A percentile compares a stretch with the other conserved stretches of the same genome.
These are phyloP conservation scores for Mycothermus thermophilus DNA, from an alignment of 495 filamentous ascomycete species.

Conservation along the genomic window DNA sequence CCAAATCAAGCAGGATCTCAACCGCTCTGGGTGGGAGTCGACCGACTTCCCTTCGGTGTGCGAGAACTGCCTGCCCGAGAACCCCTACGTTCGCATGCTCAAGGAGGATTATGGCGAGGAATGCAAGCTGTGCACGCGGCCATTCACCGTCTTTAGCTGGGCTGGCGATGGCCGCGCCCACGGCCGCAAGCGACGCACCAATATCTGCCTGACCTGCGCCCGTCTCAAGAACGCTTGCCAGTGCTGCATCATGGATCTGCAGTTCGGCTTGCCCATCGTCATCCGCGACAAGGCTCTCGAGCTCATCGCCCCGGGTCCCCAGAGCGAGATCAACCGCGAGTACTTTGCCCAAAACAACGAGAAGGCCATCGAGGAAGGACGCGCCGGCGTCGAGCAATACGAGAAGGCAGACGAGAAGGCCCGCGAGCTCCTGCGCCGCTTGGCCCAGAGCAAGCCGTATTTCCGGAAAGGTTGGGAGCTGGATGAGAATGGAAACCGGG, in stretches of 20 bases:
- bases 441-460: slow-evolving; percentile 88
- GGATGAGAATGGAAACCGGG: slow-evolving; percentile 39
- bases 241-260: slow-evolving; percentile 95
- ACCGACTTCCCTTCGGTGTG: slow-evolving; percentile 65
- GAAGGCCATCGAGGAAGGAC: slow-evolving; percentile 81
- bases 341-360: slow-evolving; percentile 97
- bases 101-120: slow-evolving; percentile 85
- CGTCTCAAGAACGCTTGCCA: slow-evolving; percentile 96
- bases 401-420: slow-evolving; percentile 97
- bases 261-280: slow-evolving; percentile 83
- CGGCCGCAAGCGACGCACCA: slow-evolving; percentile 75
- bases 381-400: slow-evolving; percentile 65
- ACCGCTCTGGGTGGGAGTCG: slow-evolving; percentile 89
- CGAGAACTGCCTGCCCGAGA: slow-evolving; percentile 76
- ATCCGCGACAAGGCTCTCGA: slow-evolving; percentile 95
- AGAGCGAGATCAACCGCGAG: slow-evolving; percentile 84
- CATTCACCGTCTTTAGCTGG: slow-evolving; percentile 94
- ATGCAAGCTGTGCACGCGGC: slow-evolving; percentile 81
- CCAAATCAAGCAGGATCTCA: slow-evolving; percentile 89
- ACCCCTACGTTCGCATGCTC: slow-evolving; percentile 96
- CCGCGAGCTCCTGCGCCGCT: slow-evolving; percentile 64
- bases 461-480: slow-evolving; percentile 68
- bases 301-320: slow-evolving; percentile 85
- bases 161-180: slow-evolving; percentile 64
- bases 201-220: slow-evolving; percentile 89